Evolutionary conservation across 2,329 filamentous ascomycete species (phyloP).

Genomic region (Aspergillus ibericus): DNA sequence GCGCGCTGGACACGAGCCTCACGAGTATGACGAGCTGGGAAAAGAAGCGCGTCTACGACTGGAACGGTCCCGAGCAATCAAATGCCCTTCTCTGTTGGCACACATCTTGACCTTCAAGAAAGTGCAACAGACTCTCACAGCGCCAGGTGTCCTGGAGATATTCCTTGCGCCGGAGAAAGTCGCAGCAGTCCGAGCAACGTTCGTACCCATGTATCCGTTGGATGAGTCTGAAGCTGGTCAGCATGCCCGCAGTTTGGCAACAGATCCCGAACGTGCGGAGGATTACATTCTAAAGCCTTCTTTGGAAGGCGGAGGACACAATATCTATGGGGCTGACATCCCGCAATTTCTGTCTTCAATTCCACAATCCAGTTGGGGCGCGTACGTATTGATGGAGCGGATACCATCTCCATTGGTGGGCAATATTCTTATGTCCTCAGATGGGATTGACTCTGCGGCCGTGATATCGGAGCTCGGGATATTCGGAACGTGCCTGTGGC

Average conservation of each 20-base stretch:
- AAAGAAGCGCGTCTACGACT: slow-evolving; percentile 33
- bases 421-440: slow-evolving; percentile 36
- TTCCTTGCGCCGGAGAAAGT: slow-evolving; percentile 35
- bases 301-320: slow-evolving; percentile 47
- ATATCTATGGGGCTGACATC: slow-evolving; percentile 43
- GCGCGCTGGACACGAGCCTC: slow-evolving; percentile 44
- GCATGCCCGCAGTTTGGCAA: slow-evolving; percentile 26
- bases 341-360: slow-evolving; percentile 32
- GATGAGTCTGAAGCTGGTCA: slow-evolving; percentile 32
- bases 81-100: slow-evolving; percentile 45
- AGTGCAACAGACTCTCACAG: slow-evolving; percentile 44
- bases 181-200: slow-evolving; percentile 33
- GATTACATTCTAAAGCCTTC: slow-evolving; percentile 47
- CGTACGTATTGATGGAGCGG: slow-evolving; percentile 44
- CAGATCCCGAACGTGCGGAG: slow-evolving; percentile 20
- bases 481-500: slow-evolving; percentile 43
- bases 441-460: slow-evolving; percentile 34
- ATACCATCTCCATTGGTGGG: slow-evolving; percentile 35
- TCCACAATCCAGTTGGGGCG: slow-evolving; percentile 29
- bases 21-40: slow-evolving; percentile 40
- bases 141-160: slow-evolving; percentile 32
- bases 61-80: slow-evolving; percentile 45
- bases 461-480: slow-evolving; percentile 48
- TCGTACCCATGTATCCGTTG: slow-evolving; percentile 39
- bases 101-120: slow-evolving; percentile 48